Conservation (phyloP, 768 basidiomycete genomes). For the Pholiota molesta region DNA sequence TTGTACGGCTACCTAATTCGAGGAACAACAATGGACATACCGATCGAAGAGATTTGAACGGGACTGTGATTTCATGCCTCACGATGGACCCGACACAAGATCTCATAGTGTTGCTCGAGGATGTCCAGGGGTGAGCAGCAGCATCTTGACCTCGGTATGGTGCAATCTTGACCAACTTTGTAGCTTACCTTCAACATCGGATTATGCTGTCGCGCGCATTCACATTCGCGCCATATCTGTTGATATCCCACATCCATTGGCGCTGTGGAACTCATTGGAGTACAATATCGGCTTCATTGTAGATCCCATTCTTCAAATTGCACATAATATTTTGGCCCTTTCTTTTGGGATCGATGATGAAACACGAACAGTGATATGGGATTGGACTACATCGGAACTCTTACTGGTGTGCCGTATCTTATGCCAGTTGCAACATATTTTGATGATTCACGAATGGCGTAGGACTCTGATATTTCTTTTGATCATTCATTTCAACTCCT, state of each 20-base stretch:
- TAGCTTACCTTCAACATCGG: background rate
- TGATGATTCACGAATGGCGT: background rate
- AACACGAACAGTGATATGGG: background rate
- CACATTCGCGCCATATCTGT: no score
- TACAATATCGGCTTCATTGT: no score
- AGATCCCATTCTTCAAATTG: background rate
- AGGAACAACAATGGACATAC: background rate
- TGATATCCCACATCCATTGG: no score
- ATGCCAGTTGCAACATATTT: background rate
- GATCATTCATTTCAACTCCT: background rate
- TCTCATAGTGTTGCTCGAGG: background rate
- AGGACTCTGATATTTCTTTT: background rate
- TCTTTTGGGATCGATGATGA: background rate
- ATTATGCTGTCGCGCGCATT: no score
- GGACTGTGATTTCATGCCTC: background rate
- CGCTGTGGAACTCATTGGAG: no score
- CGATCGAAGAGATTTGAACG: background rate
- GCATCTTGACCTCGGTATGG: no score
- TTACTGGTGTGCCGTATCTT: background rate
- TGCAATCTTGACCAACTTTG: background rate
- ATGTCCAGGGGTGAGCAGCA: background rate
- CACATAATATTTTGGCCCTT: background rate
- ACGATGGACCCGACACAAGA: background rate
- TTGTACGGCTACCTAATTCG: background rate
- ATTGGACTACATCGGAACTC: background rate